Evolutionary conservation across 1,284 basidiomycete genomes (phyloP), one percentile per base, ranked within the genome.

Genomic region (Coniferiporia weirii): DNA sequence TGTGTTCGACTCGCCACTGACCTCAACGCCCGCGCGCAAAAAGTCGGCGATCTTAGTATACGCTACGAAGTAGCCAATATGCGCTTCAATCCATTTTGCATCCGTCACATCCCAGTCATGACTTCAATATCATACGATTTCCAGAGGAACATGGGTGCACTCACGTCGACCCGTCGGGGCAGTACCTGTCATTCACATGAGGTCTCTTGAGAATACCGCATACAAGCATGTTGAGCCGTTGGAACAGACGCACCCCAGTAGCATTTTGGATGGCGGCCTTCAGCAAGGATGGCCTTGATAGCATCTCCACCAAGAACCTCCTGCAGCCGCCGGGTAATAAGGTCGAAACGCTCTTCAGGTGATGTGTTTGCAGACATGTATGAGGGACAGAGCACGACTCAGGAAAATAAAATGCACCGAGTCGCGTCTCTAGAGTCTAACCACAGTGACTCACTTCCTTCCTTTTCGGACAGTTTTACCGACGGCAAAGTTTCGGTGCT

Each of bases 21-120:
- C 86, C 72, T 87, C 87, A 10, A 96, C 94, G 34, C 88, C 96
- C 1, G 95, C 96, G 46, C 85, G 83, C 56, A 99, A 75, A 73
- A 99, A 99, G 77, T 99, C 97, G 40, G 95, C 95, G 59, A 98
- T 94, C 79, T 99, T 99, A 52, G 87, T 89, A 60, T 99, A 76
- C 3, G 97, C 87, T 0, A 97, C 96, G 71, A 98, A 95, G 79
- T 99, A 99, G 10, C 93, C 97, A 62, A 99, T 89, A 69, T 99
- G 96, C 20, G 95, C 94, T 97, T 67, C 56, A 61, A 35, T 9
- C 53, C 54, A 40, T 45, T 12, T 61, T 35, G 54, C 52, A 20
- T 57, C 13, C 17, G 22, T 46, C 55, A 53, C 27, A 34, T 35
- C 15, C 36, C n/a, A 8, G 38, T 38, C 22, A 44, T 40, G 20